Evolutionary conservation across 768 basidiomycete species (phyloP).

Genomic region (Multifurca ochricompacta): DNA sequence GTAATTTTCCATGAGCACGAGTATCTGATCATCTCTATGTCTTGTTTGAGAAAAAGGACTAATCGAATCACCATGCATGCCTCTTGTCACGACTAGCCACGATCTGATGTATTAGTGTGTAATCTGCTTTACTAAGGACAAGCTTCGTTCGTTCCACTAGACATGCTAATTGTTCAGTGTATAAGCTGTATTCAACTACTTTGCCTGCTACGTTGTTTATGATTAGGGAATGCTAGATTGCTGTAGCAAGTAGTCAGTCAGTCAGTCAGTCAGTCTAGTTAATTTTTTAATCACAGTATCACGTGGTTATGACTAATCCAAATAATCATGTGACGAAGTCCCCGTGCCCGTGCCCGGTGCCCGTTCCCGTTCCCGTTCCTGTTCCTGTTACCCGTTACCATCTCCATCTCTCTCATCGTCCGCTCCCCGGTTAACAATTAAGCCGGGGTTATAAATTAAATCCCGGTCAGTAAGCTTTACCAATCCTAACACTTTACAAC

Average conservation of each 20-base stretch:
- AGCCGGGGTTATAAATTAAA: background rate
- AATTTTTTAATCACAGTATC: no score
- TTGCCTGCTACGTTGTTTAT: background rate
- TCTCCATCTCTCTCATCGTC: background rate
- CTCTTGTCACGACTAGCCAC: background rate
- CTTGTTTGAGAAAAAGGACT: background rate
- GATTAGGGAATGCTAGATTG: background rate
- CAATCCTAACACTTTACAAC: background rate
- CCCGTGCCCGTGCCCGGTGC: no score
- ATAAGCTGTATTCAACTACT: constrained; percentile 4
- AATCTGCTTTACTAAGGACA: constrained; percentile 2
- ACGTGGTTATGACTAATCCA: background rate
- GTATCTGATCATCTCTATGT: background rate
- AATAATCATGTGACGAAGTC: no score
- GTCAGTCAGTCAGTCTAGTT: no score
- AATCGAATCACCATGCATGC: background rate
- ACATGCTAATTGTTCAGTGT: constrained; percentile 4
- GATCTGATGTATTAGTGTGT: constrained; percentile 16
- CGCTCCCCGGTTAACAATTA: background rate
- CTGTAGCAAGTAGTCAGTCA: constrained; percentile 1
- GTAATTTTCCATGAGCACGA: constrained; percentile 1
- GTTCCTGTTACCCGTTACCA: no score
- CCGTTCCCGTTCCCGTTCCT: no score
- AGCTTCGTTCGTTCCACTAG: constrained; percentile 10
- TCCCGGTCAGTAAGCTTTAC: background rate